Percentiles rank a stretch among this genome's conserved stretches.
Conservation (phyloP, 139 green algal species). For the Closterium sp. region DNA sequence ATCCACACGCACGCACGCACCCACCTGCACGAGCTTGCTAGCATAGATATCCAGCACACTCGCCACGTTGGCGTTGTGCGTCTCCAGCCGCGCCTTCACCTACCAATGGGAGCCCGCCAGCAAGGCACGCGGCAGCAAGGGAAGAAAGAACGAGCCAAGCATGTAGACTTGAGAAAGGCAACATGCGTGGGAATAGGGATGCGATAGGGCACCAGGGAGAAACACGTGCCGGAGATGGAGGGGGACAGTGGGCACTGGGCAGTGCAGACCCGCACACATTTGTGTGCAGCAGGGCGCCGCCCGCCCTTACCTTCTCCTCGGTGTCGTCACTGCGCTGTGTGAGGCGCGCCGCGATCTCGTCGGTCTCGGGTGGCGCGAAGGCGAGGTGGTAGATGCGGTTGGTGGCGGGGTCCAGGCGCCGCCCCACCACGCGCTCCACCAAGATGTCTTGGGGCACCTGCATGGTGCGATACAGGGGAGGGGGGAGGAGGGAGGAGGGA, state of each 20-base stretch:
- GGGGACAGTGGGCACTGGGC: not conserved
- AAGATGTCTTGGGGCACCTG: constrained; percentile 91
- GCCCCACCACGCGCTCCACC: constrained; percentile 90
- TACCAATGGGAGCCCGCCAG: not conserved
- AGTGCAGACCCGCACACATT: too few relatives aligned
- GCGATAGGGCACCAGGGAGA: not conserved
- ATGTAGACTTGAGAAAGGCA: not conserved
- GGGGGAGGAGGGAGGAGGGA: too few relatives aligned
- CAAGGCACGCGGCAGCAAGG: not conserved
- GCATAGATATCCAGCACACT: constrained; percentile 17
- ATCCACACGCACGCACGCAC: too few relatives aligned
- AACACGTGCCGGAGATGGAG: too few relatives aligned
- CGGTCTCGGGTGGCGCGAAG: constrained; percentile 77
- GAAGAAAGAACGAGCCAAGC: not conserved
- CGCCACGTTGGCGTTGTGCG: constrained; percentile 42
- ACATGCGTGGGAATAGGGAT: not conserved
- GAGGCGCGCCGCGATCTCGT: constrained; percentile 57
- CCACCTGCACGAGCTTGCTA: constrained; percentile 9
- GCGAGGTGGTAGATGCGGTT: constrained; percentile 89
- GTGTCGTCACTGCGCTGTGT: constrained; percentile 87
- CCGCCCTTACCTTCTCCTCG: constrained; percentile 74
- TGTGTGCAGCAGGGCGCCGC: too few relatives aligned
- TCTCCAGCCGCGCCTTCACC: constrained; percentile 47
- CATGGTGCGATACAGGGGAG: not conserved
- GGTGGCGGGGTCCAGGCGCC: constrained; percentile 91